Evolutionary conservation across 2,329 filamentous ascomycete species (phyloP).

Genomic region (Rosellinia necatrix): DNA sequence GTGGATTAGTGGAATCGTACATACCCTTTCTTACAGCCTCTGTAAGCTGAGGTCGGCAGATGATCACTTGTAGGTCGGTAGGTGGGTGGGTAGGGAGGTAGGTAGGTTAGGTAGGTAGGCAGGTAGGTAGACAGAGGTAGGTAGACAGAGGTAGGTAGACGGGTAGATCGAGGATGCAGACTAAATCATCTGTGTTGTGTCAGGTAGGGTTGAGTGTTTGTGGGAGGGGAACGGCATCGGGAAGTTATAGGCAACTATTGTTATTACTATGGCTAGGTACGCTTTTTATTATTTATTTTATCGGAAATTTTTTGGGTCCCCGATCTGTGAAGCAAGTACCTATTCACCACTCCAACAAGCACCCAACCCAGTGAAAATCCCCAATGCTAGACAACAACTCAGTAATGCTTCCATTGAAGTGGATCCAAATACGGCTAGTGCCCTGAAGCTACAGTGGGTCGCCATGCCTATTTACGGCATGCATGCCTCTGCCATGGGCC

Average conservation of each 20-base stretch:
- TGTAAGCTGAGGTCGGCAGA: no score
- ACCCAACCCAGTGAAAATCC: neutral
- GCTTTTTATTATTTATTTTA: neutral
- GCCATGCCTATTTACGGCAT: conserved; percentile 6
- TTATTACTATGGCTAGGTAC: neutral
- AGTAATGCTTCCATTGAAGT: conserved; percentile 18
- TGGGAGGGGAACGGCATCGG: conserved; percentile 18
- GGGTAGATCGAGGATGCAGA: neutral
- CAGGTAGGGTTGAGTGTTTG: conserved; percentile 16
- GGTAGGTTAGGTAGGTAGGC: neutral
- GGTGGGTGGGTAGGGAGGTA: no score
- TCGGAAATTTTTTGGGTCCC: conserved; percentile 10
- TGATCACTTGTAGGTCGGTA: no score
- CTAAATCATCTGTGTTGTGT: conserved; percentile 10
- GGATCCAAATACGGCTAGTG: conserved; percentile 4
- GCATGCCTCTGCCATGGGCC: neutral
- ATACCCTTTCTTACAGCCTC: no score
- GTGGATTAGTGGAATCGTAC: no score
- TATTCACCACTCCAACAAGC: no score
- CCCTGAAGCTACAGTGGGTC: conserved; percentile 13
- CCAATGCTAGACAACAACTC: conserved; percentile 2
- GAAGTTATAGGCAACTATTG: no score
- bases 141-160: neutral
- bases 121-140: neutral
- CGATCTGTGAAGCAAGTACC: conserved; percentile 13